These are phyloP conservation scores for Ceratocystis ficicola DNA, from an alignment of 2,329 filamentous ascomycete species.

Conservation along the genomic window DNA sequence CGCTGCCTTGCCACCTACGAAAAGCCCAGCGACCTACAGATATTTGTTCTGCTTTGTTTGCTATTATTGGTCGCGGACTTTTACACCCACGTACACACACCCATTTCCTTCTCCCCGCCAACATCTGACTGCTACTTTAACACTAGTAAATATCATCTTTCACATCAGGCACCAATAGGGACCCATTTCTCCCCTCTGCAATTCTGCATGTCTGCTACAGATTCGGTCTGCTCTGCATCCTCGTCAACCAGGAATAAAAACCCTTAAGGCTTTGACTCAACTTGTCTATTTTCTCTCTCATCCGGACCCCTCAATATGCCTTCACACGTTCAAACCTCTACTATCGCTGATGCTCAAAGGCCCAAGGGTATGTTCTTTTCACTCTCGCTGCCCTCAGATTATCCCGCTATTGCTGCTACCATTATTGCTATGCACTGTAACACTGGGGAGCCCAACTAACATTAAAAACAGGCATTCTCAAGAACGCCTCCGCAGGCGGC, in stretches of 20 bases:
- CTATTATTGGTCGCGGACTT: background rate
- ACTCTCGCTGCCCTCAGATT: background rate
- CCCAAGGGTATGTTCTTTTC: conserved; percentile 34
- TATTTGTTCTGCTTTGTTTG: background rate
- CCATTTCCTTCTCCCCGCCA: background rate
- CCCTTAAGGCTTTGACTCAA: background rate
- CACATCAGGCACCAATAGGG: background rate
- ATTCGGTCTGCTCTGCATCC: background rate
- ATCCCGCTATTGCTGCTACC: background rate
- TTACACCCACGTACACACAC: background rate
- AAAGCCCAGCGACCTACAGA: background rate
- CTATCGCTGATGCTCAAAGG: conserved; percentile 30
- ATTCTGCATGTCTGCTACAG: background rate
- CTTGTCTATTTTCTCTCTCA: background rate
- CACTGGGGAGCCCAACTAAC: background rate
- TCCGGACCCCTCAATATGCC: conserved; percentile 9
- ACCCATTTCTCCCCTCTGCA: background rate
- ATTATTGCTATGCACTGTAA: background rate
- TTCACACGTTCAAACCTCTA: conserved; percentile 15
- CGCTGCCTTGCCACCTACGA: background rate
- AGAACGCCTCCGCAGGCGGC: conserved; percentile 58
- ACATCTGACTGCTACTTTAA: background rate
- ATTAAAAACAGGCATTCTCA: conserved; percentile 63
- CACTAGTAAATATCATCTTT: background rate
- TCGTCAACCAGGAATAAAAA: background rate